Conservation (phyloP, 768 basidiomycete genomes). For the Mycena kentingensis region DNA sequence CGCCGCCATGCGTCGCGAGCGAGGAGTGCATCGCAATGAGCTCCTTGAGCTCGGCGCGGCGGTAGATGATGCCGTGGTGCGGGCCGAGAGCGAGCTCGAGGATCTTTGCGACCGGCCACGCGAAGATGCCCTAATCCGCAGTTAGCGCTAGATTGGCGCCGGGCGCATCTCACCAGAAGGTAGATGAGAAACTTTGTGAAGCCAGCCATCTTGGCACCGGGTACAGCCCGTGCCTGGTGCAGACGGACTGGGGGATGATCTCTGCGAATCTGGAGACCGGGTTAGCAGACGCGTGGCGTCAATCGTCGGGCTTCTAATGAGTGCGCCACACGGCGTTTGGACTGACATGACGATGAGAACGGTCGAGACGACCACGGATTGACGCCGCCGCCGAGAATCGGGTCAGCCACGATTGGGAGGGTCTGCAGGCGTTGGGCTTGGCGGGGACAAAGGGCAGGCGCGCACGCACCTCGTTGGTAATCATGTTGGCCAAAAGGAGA, state of each 20-base stretch:
- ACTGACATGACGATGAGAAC: slow-evolving; percentile 87
- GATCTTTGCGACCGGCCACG: slow-evolving; percentile 86
- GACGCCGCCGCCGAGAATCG: slow-evolving; percentile 76
- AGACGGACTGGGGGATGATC: slow-evolving; percentile 92
- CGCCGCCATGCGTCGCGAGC: slow-evolving; percentile 74
- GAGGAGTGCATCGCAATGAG: slow-evolving; percentile 86
- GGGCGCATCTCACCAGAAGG: slow-evolving; percentile 50
- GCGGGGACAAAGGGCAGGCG: no score
- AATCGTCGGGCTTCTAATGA: slow-evolving; percentile 13
- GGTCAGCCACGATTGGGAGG: slow-evolving; percentile 80
- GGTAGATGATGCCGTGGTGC: slow-evolving; percentile 90
- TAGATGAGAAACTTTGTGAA: slow-evolving; percentile 70
- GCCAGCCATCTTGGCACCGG: slow-evolving; percentile 82
- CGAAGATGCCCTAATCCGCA: slow-evolving; percentile 58
- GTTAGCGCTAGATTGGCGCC: not conserved
- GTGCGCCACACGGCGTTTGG: not conserved
- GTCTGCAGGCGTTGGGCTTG: no score
- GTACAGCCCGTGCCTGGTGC: slow-evolving; percentile 86
- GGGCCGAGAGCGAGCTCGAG: slow-evolving; percentile 76
- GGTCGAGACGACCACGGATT: slow-evolving; percentile 79
- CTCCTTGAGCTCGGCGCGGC: slow-evolving; percentile 85
- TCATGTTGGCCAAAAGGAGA: slow-evolving; percentile 86
- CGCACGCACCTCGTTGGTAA: slow-evolving; percentile 63
- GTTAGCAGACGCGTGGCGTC: slow-evolving; percentile 10
- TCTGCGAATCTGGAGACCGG: slow-evolving; percentile 71